phyloP scores from a whole-genome alignment of 129 eudicot genomes.

The Heracleum sosnowskyi region DNA sequence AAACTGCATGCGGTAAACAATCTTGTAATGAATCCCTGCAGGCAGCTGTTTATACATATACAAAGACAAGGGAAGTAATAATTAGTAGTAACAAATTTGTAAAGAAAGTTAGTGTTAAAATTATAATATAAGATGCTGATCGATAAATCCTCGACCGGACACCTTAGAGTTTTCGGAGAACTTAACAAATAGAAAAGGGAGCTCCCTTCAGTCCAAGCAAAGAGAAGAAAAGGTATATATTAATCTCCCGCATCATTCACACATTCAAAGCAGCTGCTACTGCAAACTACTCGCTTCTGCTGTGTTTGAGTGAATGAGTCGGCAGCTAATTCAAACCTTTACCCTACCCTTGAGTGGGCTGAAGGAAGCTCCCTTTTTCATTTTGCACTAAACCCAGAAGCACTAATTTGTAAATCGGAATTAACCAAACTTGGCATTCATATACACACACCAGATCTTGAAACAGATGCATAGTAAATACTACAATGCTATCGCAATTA shows the following conservation, averaged over 20 bases:
- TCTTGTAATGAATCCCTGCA: neutral
- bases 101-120: no score
- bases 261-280: constrained; percentile 41
- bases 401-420: no score
- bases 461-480: neutral
- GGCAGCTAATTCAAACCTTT: constrained; percentile 59
- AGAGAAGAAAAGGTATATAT: constrained; percentile 43
- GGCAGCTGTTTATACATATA: neutral
- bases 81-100: no score
- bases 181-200: constrained; percentile 26
- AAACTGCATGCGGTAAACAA: neutral
- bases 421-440: neutral
- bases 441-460: neutral
- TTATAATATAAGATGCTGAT: no score
- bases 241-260: constrained; percentile 81
- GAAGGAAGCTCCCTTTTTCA: constrained; percentile 55
- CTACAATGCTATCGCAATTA: neutral
- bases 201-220: constrained; percentile 96
- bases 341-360: constrained; percentile 66
- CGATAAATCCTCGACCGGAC: no score
- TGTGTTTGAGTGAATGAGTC: constrained; percentile 74
- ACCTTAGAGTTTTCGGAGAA: no score
- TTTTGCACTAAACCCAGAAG: neutral
- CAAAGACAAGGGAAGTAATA: neutral
- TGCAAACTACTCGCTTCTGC: constrained; percentile 16